Conservation (phyloP, 768 basidiomycete genomes). For the Lactarius sanguifluus region DNA sequence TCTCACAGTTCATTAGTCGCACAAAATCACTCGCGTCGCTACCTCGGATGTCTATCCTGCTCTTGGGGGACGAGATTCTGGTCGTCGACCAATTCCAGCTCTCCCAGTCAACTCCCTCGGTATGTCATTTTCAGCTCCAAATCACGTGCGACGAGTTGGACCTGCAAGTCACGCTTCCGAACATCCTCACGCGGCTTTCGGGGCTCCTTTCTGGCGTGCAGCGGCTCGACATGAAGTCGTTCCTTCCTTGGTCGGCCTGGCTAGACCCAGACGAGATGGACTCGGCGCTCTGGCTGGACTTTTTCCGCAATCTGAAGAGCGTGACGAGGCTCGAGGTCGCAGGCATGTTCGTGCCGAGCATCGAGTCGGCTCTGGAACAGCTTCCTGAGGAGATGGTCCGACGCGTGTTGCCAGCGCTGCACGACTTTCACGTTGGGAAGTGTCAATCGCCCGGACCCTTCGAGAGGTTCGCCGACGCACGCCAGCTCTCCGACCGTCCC, state of each 20-base stretch:
- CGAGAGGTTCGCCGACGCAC: neutral
- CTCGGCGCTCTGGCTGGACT: neutral
- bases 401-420: slow-evolving; percentile 7
- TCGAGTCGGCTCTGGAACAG: neutral
- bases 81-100: slow-evolving; percentile 1
- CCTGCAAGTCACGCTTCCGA: neutral
- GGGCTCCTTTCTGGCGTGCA: neutral
- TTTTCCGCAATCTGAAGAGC: neutral
- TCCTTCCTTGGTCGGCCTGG: neutral
- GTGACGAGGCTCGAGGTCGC: neutral
- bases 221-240: neutral
- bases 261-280: neutral
- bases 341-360: neutral
- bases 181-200: neutral
- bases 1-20: slow-evolving; percentile 12
- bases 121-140: neutral
- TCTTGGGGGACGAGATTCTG: slow-evolving; percentile 2
- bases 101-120: neutral
- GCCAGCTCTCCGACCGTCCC: neutral
- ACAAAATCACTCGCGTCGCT: neutral
- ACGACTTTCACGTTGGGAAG: neutral
- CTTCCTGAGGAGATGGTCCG: neutral
- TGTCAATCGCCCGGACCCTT: neutral
- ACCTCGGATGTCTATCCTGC: neutral
- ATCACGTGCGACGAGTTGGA: neutral